Percentiles rank a stretch among this genome's conserved stretches.
phyloP scores from a whole-genome alignment of 2,329 filamentous ascomycete genomes.

The Hymenoscyphus infarciens region DNA sequence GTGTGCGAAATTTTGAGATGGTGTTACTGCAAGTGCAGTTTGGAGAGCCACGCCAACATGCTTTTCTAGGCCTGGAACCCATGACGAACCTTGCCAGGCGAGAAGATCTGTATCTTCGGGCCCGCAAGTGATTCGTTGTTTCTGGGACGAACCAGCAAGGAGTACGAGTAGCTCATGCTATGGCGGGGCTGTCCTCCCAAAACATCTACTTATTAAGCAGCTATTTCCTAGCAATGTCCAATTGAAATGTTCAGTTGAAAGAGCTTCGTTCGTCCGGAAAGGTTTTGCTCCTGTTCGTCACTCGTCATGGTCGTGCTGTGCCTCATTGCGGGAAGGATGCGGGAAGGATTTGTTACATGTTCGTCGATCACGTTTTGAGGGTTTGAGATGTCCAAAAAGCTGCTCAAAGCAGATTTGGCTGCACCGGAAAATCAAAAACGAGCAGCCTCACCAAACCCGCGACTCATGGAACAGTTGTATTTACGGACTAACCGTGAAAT shows the following conservation, averaged over 20 bases:
- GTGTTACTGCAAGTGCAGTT: not conserved
- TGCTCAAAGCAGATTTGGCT: not conserved
- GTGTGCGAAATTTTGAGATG: not conserved
- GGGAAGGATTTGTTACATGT: conserved; percentile 15
- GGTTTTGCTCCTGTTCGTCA: not conserved
- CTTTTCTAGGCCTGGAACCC: not conserved
- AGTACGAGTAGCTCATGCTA: not conserved
- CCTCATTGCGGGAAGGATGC: conserved; percentile 4
- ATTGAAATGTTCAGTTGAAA: not conserved
- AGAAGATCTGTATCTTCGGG: not conserved
- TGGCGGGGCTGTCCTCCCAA: no score
- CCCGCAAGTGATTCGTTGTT: not conserved
- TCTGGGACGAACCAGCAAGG: not conserved
- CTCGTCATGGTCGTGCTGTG: not conserved
- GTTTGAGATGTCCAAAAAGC: conserved; percentile 12
- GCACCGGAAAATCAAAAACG: conserved; percentile 1
- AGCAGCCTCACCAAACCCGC: not conserved
- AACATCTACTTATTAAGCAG: not conserved
- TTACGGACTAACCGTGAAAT: not conserved
- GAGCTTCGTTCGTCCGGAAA: not conserved
- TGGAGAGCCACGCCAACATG: not conserved
- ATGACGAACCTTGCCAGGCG: not conserved
- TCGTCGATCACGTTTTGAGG: conserved; percentile 13
- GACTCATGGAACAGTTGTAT: conserved; percentile 12
- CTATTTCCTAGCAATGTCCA: not conserved